These are phyloP conservation scores for Cyclotella distinguenda DNA, from an alignment of 108 stramenopile genomes.

Conservation along the genomic window DNA sequence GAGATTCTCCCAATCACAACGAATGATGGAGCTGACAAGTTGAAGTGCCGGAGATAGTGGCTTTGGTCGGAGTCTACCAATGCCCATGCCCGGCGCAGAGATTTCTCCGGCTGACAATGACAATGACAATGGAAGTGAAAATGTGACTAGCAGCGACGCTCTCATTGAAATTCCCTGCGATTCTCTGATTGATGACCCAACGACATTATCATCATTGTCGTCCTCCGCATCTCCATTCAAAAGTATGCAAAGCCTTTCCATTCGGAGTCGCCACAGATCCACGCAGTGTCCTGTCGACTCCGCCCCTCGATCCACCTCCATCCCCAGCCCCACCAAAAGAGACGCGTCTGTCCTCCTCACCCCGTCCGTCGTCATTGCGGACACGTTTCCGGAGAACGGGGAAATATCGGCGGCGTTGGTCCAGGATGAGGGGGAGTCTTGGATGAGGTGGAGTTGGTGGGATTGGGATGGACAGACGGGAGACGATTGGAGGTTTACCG, in stretches of 20 bases:
- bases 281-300: slow-evolving; percentile 15
- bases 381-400: neutral
- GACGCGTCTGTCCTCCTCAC: slow-evolving; percentile 25
- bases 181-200: neutral
- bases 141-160: slow-evolving; percentile 52
- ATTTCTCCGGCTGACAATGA: neutral
- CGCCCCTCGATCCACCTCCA: slow-evolving; percentile 22
- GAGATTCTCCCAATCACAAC: slow-evolving; percentile 65
- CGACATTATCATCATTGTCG: neutral
- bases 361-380: neutral
- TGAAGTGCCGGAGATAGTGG: slow-evolving; percentile 47
- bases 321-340: slow-evolving; percentile 38
- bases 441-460: neutral
- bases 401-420: neutral
- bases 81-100: neutral
- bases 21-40: slow-evolving; percentile 57
- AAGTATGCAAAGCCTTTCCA: slow-evolving; percentile 5
- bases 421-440: neutral
- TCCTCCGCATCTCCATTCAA: neutral
- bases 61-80: neutral
- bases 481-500: no score
- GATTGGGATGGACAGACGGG: no score
- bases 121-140: slow-evolving; percentile 44
- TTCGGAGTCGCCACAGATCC: slow-evolving; percentile 32
- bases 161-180: neutral